These are phyloP conservation scores for Fremontodendron californicum DNA, from an alignment of 345 rosid genomes.

Conservation along the genomic window DNA sequence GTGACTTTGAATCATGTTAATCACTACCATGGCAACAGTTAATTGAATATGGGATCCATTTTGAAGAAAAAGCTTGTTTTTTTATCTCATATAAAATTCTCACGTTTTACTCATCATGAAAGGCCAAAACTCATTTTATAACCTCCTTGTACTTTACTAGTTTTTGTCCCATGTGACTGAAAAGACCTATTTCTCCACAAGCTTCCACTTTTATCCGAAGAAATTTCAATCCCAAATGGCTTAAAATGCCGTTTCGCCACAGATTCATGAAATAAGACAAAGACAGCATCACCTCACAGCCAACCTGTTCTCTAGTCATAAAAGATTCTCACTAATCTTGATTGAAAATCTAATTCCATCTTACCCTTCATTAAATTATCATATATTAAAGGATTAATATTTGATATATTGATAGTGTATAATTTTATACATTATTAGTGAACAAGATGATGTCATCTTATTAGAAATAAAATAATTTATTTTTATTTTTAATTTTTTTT, in stretches of 20 bases:
- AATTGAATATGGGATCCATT: too few relatives aligned
- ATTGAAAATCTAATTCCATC: background rate
- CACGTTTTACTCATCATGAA: too few relatives aligned
- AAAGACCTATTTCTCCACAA: background rate
- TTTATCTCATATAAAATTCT: too few relatives aligned
- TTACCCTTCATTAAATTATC: background rate
- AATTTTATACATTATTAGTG: too few relatives aligned
- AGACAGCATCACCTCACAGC: background rate
- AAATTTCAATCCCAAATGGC: background rate
- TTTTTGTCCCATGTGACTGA: background rate
- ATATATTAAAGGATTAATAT: too few relatives aligned
- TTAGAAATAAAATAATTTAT: too few relatives aligned
- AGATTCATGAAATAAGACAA: background rate
- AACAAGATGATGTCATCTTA: too few relatives aligned
- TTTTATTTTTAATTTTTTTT: too few relatives aligned
- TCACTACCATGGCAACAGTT: too few relatives aligned
- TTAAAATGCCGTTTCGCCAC: background rate
- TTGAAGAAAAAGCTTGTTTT: too few relatives aligned
- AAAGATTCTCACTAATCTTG: background rate
- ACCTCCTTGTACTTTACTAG: background rate
- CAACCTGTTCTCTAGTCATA: background rate
- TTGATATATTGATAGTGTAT: too few relatives aligned
- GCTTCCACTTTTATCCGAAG: background rate
- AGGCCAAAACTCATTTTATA: background rate
- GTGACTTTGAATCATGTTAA: too few relatives aligned